Evolutionary conservation across 2,329 filamentous ascomycete genomes (phyloP), one percentile per base, ranked within the genome.

Genomic region (Leptodontidium sp.): DNA sequence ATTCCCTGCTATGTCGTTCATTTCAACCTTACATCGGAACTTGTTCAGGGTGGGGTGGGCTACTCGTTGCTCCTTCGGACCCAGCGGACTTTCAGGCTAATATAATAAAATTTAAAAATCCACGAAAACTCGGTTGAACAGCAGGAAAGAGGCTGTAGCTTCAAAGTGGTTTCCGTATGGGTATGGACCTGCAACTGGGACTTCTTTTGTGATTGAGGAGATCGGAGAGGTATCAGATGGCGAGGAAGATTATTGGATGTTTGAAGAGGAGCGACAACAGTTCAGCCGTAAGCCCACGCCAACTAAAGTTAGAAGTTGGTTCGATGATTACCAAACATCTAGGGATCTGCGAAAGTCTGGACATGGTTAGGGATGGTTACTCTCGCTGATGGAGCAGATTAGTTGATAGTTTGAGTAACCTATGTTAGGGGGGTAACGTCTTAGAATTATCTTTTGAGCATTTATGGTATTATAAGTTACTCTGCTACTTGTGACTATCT

Each of bases 121-220:
- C 9, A 35, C 32, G 32, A 35, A 35, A 35, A 35, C 32, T 35
- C 32, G 21, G 21, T 21, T 32, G 29, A 32, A 6, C 29, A 32
- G 29, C 38, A 81, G 68, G 77, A 80, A 11, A 73, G 78, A 81
- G 58, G 81, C 82, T 0, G 77, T 79, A 9, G 83, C 81, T 0
- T 72, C 79, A 45, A 85, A 85, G 74, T 84, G 79, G 74, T 84
- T 84, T 62, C 82, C 82, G 0, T 84, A 83, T 64, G 82, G 82
- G 1, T 85, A 79, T 71, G 82, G 84, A 0, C 80, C 82, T 1
- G 81, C 81, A 1, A 80, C 76, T 0, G 81, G 82, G 2, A 80
- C 76, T 0, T 79, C 68, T 14, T 83, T 85, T 68, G 80, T 83
- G 3, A 79, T 85, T 62, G 82, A 84, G 69, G 82, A 83, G 61